Percentiles rank a stretch among this genome's conserved stretches.
These are phyloP conservation scores for Ceratocystis alfenasii DNA, from an alignment of 2,329 filamentous ascomycete genomes.

Conservation along the genomic window DNA sequence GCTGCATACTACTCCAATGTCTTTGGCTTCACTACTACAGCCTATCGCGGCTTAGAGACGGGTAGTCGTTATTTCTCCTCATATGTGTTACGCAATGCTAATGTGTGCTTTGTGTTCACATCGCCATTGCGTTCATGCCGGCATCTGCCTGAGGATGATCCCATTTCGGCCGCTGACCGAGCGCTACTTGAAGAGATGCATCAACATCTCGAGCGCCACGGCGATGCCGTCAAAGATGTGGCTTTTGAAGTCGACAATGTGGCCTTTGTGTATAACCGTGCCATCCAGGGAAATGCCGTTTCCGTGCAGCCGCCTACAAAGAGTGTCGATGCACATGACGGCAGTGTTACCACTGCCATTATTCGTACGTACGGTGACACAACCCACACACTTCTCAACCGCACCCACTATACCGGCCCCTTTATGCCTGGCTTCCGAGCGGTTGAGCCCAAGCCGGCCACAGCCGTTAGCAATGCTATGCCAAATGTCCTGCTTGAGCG, in stretches of 20 bases:
- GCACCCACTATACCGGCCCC: constrained; percentile 53
- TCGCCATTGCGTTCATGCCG: constrained; percentile 58
- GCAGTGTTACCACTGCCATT: constrained; percentile 59
- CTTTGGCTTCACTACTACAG: constrained; percentile 73
- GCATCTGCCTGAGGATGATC: constrained; percentile 45
- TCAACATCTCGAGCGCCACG: constrained; percentile 71
- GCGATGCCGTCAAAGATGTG: constrained; percentile 90
- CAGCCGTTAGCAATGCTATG: constrained; percentile 32
- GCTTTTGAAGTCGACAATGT: constrained; percentile 91
- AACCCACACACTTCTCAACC: constrained; percentile 79
- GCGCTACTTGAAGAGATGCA: constrained; percentile 62
- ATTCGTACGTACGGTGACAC: constrained; percentile 93
- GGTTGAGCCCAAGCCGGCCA: constrained; percentile 32
- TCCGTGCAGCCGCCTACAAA: constrained; percentile 50
- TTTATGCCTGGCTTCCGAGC: constrained; percentile 77
- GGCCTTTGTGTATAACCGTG: constrained; percentile 62
- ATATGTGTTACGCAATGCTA: constrained; percentile 68
- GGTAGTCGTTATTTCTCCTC: constrained; percentile 70
- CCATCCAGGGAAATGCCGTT: constrained; percentile 51
- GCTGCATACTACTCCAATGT: constrained; percentile 78
- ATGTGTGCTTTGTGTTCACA: constrained; percentile 71
- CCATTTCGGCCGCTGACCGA: constrained; percentile 52
- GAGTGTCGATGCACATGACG: constrained; percentile 46
- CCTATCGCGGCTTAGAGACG: constrained; percentile 81
- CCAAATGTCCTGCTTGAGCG: constrained; percentile 49